Percentiles rank a stretch among this genome's conserved stretches.
Evolutionary conservation across 139 green algal species (phyloP).

Genomic region (Picochlorum costavermella): DNA sequence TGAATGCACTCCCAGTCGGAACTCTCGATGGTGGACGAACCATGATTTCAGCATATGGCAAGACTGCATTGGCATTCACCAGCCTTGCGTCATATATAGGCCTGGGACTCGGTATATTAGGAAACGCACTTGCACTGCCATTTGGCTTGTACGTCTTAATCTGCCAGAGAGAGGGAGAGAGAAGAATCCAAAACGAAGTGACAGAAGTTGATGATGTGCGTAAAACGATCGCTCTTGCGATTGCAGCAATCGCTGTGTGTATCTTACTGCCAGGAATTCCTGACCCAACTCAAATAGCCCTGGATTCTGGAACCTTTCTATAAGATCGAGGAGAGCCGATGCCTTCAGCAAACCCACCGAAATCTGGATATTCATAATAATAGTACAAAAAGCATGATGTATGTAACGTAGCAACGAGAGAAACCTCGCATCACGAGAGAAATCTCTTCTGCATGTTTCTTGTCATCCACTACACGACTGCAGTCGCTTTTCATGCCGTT

Average conservation of each 20-base stretch:
- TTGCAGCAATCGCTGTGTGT: conserved; percentile 50
- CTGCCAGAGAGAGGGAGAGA: conserved; percentile 64
- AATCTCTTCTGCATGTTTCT: too few relatives aligned
- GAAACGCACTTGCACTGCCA: conserved; percentile 59
- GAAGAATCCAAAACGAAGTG: conserved; percentile 63
- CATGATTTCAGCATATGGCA: conserved; percentile 52
- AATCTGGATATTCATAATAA: too few relatives aligned
- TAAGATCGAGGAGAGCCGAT: not conserved
- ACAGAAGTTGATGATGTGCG: conserved; percentile 27
- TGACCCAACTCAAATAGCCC: conserved; percentile 32
- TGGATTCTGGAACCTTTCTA: conserved; percentile 4
- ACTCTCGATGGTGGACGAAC: conserved; percentile 70
- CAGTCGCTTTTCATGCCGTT: too few relatives aligned
- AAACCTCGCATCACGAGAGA: too few relatives aligned
- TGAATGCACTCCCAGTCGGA: conserved; percentile 81
- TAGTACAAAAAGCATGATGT: too few relatives aligned
- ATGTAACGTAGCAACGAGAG: too few relatives aligned
- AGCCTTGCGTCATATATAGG: conserved; percentile 76
- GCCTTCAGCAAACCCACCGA: not conserved
- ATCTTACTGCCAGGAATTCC: conserved; percentile 63
- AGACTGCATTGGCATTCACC: conserved; percentile 48
- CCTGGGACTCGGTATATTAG: conserved; percentile 69
- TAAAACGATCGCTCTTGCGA: conserved; percentile 29
- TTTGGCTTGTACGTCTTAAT: conserved; percentile 85
- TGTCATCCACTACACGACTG: too few relatives aligned